Evolutionary conservation across 768 basidiomycete species (phyloP), one percentile per base, ranked within the genome.

Genomic region (Xerocomus spinulosus): DNA sequence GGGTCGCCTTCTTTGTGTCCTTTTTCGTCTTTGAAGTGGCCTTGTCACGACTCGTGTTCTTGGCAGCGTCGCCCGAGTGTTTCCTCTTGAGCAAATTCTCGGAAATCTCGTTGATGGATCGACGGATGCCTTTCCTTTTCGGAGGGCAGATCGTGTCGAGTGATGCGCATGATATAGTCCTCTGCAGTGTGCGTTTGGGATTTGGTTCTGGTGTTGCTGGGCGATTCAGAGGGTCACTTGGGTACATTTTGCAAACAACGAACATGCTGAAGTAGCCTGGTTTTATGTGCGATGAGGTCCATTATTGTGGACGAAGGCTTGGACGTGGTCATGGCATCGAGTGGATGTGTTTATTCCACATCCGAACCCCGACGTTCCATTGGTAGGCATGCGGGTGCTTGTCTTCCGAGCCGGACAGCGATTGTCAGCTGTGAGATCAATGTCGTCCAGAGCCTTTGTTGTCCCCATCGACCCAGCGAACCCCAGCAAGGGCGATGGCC

Each of bases 371-470:
- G 57, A 64, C 56, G 18, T n/a, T n/a, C n/a, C n/a, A n/a, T 54
- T 53, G 52, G 56, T 55, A 55, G 35, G 52, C 44, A 52, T 60
- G 50, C 52, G 50, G 24, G 56, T 36, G 57, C 21, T 56, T 6
- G 33, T 36, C 44, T 45, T 46, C 44, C 60, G 53, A 39, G 44
- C 17, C 13, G 34, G 58, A 17, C 54, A 52, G 34, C 56, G 53
- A 58, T 55, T 50, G 57, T 51, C 60, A 53, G 44, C 40, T 58
- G 5, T 55, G 24, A 49, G 66, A 61, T 68, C 67, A 30, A 82
- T 83, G 75, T 73, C 82, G 25, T 70, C 75, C 21, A 71, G 73
- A 21, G 80, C 82, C 14, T 78, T 73, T 63, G 56, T 87, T 64
- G 61, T 84, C 36, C 83, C 81, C 5, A 67, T 79, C 64, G 77